These are phyloP conservation scores for Fusarium transvaalense DNA, from an alignment of 2,329 filamentous ascomycete species.

Conservation along the genomic window DNA sequence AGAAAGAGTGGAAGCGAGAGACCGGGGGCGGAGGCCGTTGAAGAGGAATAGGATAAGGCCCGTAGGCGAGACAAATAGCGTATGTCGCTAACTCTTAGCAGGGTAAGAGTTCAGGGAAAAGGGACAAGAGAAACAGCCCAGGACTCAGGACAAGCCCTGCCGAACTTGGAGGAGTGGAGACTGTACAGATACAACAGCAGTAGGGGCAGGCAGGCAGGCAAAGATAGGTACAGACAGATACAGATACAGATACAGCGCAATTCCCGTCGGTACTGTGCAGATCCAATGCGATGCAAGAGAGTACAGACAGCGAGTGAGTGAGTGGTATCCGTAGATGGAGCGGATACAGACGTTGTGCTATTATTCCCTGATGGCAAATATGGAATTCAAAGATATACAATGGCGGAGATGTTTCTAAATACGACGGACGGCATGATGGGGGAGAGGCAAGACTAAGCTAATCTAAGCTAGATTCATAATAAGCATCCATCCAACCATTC, in stretches of 20 bases:
- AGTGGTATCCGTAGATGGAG: too few species aligned
- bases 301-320: conserved; percentile 21
- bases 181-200: background rate
- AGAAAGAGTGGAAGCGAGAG: conserved; percentile 33
- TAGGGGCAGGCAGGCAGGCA: too few species aligned
- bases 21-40: conserved; percentile 46
- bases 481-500: too few species aligned
- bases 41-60: conserved; percentile 38
- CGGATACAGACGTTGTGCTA: conserved; percentile 8
- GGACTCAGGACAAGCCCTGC: conserved; percentile 20
- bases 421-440: background rate
- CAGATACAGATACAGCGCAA: conserved; percentile 11
- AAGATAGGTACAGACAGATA: background rate
- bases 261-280: conserved; percentile 30
- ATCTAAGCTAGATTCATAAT: background rate
- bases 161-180: conserved; percentile 20
- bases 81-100: conserved; percentile 33
- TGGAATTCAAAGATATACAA: background rate
- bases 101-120: conserved; percentile 16
- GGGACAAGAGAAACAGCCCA: conserved; percentile 12
- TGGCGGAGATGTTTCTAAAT: conserved; percentile 21
- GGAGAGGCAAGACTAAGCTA: conserved; percentile 11
- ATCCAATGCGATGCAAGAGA: conserved; percentile 11
- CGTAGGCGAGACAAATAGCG: conserved; percentile 31
- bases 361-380: background rate